A percentile compares a stretch with the other conserved stretches of the same genome.
Evolutionary conservation across 2,329 filamentous ascomycete genomes (phyloP).

Genomic region (Arthroderma uncinatum): DNA sequence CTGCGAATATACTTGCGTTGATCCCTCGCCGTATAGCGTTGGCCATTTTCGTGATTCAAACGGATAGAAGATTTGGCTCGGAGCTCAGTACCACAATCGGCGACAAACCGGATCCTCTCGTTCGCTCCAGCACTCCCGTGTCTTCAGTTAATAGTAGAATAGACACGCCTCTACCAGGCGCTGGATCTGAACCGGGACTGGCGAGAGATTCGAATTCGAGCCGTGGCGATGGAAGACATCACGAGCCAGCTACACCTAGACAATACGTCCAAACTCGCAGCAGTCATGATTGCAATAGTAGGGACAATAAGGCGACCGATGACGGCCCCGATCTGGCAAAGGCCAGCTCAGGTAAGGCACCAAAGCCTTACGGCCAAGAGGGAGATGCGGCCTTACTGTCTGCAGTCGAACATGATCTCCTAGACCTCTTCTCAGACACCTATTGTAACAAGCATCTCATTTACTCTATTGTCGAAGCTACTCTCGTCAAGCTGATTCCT

Average conservation of each 20-base stretch:
- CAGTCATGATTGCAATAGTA: slow-evolving; percentile 5
- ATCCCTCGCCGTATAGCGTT: slow-evolving; percentile 35
- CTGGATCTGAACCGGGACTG: slow-evolving; percentile 10
- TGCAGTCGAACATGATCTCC: slow-evolving; percentile 51
- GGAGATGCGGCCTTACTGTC: slow-evolving; percentile 43
- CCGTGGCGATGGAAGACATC: background rate
- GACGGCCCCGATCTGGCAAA: background rate
- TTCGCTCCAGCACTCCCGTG: background rate
- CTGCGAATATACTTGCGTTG: slow-evolving; percentile 32
- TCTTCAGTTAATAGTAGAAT: background rate
- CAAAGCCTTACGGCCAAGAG: slow-evolving; percentile 19
- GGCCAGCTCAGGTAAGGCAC: background rate
- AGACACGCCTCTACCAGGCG: slow-evolving; percentile 5
- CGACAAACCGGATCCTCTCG: background rate
- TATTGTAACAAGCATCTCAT: slow-evolving; percentile 91
- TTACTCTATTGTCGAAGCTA: slow-evolving; percentile 67
- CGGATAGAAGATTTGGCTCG: slow-evolving; percentile 1
- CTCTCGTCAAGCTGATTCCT: slow-evolving; percentile 72
- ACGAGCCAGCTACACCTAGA: background rate
- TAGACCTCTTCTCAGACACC: slow-evolving; percentile 65
- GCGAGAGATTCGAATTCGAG: slow-evolving; percentile 10
- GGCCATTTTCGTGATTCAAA: slow-evolving; percentile 15
- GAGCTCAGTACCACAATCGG: slow-evolving; percentile 6
- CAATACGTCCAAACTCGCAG: slow-evolving; percentile 7
- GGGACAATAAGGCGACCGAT: background rate